phyloP scores from a whole-genome alignment of 768 basidiomycete species.

The Pleurotus salmoneostramineus region DNA sequence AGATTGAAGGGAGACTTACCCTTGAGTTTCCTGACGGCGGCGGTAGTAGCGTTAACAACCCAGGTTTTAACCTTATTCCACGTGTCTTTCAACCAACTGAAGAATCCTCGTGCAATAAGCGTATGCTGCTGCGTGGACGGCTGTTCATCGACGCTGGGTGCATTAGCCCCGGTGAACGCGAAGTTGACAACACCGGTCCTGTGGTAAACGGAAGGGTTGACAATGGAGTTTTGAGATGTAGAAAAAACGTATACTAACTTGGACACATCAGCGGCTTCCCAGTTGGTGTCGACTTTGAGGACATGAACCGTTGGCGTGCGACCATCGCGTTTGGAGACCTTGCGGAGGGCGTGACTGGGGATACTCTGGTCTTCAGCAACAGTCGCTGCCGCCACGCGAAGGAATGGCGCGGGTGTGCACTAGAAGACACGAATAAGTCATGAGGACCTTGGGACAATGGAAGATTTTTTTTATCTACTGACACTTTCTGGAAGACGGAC shows the following conservation, averaged over 20 bases:
- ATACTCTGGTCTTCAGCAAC: not conserved
- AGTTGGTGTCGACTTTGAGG: not conserved
- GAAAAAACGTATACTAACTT: not conserved
- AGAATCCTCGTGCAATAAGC: not conserved
- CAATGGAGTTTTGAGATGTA: no score
- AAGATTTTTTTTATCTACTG: not conserved
- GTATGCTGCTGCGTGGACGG: slow-evolving; percentile 1
- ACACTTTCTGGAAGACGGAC: slow-evolving; percentile 4
- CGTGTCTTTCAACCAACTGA: not conserved
- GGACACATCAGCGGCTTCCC: not conserved
- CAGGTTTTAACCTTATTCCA: not conserved
- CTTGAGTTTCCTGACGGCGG: not conserved
- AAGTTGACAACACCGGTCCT: slow-evolving; percentile 1
- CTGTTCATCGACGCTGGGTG: slow-evolving; percentile 8
- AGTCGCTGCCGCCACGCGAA: not conserved
- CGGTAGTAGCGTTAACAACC: not conserved
- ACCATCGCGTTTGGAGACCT: not conserved
- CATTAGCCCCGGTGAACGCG: slow-evolving; percentile 11
- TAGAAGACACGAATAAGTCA: not conserved
- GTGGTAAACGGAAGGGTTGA: not conserved
- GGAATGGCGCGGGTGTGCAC: not conserved
- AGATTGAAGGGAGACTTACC: not conserved
- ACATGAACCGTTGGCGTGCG: not conserved
- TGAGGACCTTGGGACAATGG: not conserved
- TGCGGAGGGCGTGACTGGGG: not conserved